Conservation (phyloP, 331 rosid species). For the Stylosanthes scabra region DNA sequence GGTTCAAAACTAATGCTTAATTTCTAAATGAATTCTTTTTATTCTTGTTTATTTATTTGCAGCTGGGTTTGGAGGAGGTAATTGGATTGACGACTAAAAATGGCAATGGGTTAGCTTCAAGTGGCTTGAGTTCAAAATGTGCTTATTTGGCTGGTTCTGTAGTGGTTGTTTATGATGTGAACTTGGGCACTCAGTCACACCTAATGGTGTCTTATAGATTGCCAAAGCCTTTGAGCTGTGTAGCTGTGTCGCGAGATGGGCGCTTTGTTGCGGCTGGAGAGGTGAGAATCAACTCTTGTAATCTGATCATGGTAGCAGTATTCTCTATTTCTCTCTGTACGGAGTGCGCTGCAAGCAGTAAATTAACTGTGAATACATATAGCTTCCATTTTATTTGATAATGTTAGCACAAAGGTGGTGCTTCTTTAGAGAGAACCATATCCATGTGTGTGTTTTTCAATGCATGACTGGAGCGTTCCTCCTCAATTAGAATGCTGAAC, state of each 20-base stretch:
- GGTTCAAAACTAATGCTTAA: background rate
- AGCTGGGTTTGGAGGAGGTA: conserved; percentile 75
- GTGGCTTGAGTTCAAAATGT: conserved; percentile 46
- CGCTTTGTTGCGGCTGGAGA: conserved; percentile 77
- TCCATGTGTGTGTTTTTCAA: background rate
- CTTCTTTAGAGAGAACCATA: background rate
- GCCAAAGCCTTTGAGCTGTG: conserved; percentile 70
- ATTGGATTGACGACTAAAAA: conserved; percentile 69
- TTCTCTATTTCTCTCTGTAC: background rate
- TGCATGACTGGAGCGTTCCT: conserved; percentile 8
- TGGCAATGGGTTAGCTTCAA: conserved; percentile 69
- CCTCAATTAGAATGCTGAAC: background rate
- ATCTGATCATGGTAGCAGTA: conserved; percentile 5
- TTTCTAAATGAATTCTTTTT: background rate
- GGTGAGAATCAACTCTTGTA: conserved; percentile 49
- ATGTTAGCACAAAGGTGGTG: conserved; percentile 8
- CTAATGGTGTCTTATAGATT: conserved; percentile 66
- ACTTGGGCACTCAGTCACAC: conserved; percentile 61
- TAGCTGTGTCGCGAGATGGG: conserved; percentile 69
- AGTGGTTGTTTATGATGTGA: conserved; percentile 63
- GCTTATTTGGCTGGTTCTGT: conserved; percentile 77
- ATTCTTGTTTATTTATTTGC: conserved; percentile 24
- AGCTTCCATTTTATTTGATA: conserved; percentile 17
- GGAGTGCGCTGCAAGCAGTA: conserved; percentile 7
- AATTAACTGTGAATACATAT: conserved; percentile 12